Conservation (phyloP, 768 basidiomycete genomes). For the Boletus sensibilis region DNA sequence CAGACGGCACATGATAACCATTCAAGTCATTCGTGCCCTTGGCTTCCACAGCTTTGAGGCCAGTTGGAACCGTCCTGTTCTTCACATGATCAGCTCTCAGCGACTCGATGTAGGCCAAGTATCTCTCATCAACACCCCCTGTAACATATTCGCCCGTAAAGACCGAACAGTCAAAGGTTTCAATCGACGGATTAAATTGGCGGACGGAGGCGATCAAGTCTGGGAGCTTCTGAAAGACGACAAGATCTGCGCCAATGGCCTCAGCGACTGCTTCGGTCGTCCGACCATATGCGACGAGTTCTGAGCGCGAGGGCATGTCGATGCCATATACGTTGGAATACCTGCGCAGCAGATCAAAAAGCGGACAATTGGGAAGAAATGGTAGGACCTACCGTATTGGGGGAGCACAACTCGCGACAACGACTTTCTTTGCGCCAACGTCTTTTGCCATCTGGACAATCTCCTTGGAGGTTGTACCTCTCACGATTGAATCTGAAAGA, state of each 20-base stretch:
- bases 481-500: conserved; percentile 87
- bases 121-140: conserved; percentile 83
- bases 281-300: conserved; percentile 86
- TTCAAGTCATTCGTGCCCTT: conserved; percentile 30
- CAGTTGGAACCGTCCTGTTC: conserved; percentile 42
- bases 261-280: conserved; percentile 67
- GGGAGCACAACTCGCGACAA: conserved; percentile 95
- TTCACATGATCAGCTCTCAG: conserved; percentile 83
- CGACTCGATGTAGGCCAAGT: conserved; percentile 72
- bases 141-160: conserved; percentile 98
- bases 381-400: conserved; percentile 70
- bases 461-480: conserved; percentile 97
- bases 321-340: conserved; percentile 97
- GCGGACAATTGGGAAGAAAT: background rate
- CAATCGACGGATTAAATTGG: conserved; percentile 76
- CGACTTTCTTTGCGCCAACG: conserved; percentile 93
- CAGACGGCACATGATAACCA: conserved; percentile 17
- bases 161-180: conserved; percentile 91
- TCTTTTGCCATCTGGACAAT: conserved; percentile 99
- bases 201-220: conserved; percentile 86
- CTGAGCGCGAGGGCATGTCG: conserved; percentile 96
- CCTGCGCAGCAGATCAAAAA: conserved; percentile 36
- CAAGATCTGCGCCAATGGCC: conserved; percentile 90
- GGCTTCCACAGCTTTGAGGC: conserved; percentile 34
- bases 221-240: conserved; percentile 90